Evolutionary conservation across 768 basidiomycete genomes (phyloP).

Genomic region (Russula earlei): DNA sequence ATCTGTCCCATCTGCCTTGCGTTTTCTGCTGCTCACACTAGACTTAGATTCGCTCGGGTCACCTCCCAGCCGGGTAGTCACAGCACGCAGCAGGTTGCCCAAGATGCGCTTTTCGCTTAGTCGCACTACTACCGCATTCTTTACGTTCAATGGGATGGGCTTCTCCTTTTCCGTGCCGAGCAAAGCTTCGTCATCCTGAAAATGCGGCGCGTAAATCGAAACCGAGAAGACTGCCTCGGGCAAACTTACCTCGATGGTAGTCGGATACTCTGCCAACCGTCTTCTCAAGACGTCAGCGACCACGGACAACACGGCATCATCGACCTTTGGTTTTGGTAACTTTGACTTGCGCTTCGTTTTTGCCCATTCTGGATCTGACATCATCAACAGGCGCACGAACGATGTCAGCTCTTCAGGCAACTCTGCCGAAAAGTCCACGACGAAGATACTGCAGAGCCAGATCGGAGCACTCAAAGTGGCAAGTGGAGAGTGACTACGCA

Average conservation of each 20-base stretch:
- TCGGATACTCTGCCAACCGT: conserved; percentile 48
- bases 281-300: conserved; percentile 38
- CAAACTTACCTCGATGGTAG: conserved; percentile 45
- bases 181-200: conserved; percentile 45
- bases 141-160: conserved; percentile 35
- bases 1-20: conserved; percentile 1
- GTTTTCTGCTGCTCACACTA: conserved; percentile 2
- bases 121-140: conserved; percentile 61
- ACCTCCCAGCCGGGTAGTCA: background rate
- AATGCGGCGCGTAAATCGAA: background rate
- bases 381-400: conserved; percentile 52
- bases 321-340: conserved; percentile 63
- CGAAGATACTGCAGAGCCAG: conserved; percentile 38
- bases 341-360: conserved; percentile 52
- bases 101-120: conserved; percentile 75
- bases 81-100: conserved; percentile 10
- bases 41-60: background rate
- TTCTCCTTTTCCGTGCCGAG: conserved; percentile 23
- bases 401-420: conserved; percentile 52
- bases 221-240: background rate
- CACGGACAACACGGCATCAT: conserved; percentile 38
- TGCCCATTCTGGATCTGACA: conserved; percentile 49
- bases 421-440: conserved; percentile 42
- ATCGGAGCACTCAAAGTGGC: background rate
- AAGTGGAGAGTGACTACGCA: conserved; percentile 30